Evolutionary conservation across 441 rosid genomes (phyloP), one percentile per base, ranked within the genome.

Genomic region (California macrophylla): DNA sequence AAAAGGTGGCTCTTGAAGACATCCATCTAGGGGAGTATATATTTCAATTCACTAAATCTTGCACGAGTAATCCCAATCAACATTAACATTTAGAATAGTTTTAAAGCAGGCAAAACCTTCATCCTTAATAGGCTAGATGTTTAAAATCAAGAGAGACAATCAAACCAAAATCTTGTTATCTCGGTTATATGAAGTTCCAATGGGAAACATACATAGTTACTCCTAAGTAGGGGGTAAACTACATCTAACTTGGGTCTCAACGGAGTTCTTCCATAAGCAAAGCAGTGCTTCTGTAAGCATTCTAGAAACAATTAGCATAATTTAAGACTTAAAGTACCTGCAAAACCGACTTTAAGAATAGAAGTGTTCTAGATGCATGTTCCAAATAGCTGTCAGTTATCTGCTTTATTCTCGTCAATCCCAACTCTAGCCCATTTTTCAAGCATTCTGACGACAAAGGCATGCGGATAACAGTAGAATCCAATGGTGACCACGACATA

Each of bases 401-500:
- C 74, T 79, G 87, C 77, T 87, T 85, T 70, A 92, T 84, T 79
- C 84, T 86, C 71, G 71, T 71, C 77, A 85, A 70, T 71, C 97
- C 99, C 76, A 84, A 68, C 79, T 92, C 90, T 78, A 86, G 84
- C 74, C 92, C 97, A 85, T 89, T 89, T 72, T 84, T 81, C 79
- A 90, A 80, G 79, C 87, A 83, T 69, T 87, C 91, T 66, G 88
- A 81, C 40, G 99, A 88, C 62, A 94, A 75, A 76, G 99, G 97
- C 97, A 94, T 92, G 78, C 99, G 92, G 71, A 94, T 89, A 73
- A 94, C 77, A 74, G 97, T 94, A 71, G 92, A 89, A 76, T 89
- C 91, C 62, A 78, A 75, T 71, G 85, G 75, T 60, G 90, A 85
- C 92, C 89, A 85, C 73, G 91, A 81, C 82, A 75, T 83, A 70